phyloP scores from a whole-genome alignment of 108 stramenopile species.

The Bacterosira constricta region DNA sequence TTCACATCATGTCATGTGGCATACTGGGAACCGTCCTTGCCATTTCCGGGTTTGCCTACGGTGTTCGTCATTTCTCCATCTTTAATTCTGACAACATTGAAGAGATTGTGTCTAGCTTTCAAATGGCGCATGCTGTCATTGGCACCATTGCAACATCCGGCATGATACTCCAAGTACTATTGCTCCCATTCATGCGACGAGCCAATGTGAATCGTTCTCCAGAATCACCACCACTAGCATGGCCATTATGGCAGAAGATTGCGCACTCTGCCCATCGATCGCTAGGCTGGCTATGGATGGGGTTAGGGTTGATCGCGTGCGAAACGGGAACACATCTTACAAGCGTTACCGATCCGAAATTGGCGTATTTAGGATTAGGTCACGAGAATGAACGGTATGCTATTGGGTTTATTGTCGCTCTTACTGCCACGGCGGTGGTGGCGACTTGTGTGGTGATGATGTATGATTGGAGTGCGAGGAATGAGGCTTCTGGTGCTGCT shows the following conservation, averaged over 20 bases:
- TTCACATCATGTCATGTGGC: not conserved
- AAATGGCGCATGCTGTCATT: conserved; percentile 10
- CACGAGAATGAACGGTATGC: conserved; percentile 6
- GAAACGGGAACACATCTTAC: conserved; percentile 11
- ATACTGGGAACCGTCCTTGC: not conserved
- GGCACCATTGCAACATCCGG: conserved; percentile 14
- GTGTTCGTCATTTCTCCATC: not conserved
- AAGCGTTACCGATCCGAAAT: not conserved
- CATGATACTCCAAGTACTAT: not conserved
- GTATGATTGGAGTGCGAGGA: not conserved
- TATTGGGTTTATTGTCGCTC: conserved; percentile 6
- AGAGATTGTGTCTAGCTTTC: not conserved
- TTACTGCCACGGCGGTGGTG: conserved; percentile 5
- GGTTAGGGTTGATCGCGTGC: conserved; percentile 2
- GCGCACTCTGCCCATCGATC: not conserved
- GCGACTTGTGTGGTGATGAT: not conserved
- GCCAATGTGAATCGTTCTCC: not conserved
- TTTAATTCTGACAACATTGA: too few relatives aligned
- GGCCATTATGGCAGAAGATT: conserved; percentile 2
- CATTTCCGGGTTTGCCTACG: conserved; percentile 9
- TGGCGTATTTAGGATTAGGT: not conserved
- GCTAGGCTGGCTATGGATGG: not conserved
- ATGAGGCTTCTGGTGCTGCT: too few relatives aligned
- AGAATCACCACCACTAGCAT: not conserved
- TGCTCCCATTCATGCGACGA: not conserved